Conservation (phyloP, 768 basidiomycete species). For the Leccinellum albellum region DNA sequence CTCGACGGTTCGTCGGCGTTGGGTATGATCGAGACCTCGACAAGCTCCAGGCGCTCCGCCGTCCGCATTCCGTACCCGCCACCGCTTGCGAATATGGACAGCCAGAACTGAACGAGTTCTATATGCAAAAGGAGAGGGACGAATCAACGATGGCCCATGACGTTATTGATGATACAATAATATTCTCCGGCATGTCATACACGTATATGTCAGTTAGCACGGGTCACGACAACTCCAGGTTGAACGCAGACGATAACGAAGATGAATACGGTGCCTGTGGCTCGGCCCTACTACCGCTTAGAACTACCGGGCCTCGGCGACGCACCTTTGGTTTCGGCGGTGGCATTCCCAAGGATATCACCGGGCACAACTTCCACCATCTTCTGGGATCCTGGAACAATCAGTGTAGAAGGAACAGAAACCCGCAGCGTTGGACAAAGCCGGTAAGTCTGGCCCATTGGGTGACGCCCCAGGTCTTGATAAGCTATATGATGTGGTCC, state of each 20-base stretch:
- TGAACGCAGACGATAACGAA: background rate
- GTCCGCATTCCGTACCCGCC: slow-evolving; percentile 21
- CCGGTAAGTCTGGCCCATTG: no score
- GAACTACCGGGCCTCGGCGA: background rate
- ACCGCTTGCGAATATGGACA: slow-evolving; percentile 28
- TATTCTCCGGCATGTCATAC: background rate
- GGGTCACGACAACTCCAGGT: background rate
- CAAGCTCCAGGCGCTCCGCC: slow-evolving; percentile 14
- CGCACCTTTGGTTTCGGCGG: slow-evolving; percentile 20
- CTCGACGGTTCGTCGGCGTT: slow-evolving; percentile 35
- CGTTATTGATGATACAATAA: background rate
- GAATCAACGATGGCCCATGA: background rate
- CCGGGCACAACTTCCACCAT: no score
- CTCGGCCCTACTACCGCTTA: no score
- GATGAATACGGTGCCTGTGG: background rate
- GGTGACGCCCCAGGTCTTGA: no score
- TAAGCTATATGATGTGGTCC: no score
- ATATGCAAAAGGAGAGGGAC: slow-evolving; percentile 2
- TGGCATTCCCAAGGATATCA: slow-evolving; percentile 20
- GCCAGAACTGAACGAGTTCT: slow-evolving; percentile 38
- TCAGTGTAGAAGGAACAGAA: no score
- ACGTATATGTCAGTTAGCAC: background rate
- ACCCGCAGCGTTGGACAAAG: no score
- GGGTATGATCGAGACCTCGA: slow-evolving; percentile 39
- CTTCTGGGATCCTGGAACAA: no score